These are phyloP conservation scores for Tranzscheliella williamsii DNA, from an alignment of 1,284 basidiomycete species.

Conservation along the genomic window DNA sequence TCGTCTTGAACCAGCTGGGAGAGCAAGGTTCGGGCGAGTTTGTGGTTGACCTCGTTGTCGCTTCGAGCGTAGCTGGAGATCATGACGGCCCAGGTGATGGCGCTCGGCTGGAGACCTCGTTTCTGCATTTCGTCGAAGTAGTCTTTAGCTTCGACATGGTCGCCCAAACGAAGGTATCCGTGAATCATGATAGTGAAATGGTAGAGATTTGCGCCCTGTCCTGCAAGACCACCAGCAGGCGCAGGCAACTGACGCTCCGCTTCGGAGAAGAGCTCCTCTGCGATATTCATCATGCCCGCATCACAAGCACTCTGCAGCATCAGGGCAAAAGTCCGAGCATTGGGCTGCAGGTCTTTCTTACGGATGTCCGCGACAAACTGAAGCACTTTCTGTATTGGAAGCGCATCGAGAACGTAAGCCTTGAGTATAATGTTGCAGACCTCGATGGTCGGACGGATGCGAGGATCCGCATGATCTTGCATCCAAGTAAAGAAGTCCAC, in stretches of 20 bases:
- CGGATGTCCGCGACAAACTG: constrained; percentile 70
- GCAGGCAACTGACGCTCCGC: constrained; percentile 31
- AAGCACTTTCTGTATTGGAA: constrained; percentile 73
- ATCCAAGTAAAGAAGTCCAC: constrained; percentile 75
- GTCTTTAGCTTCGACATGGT: constrained; percentile 69
- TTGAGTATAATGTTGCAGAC: constrained; percentile 73
- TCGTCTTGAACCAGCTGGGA: constrained; percentile 30
- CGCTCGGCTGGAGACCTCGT: constrained; percentile 72
- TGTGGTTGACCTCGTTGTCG: constrained; percentile 39
- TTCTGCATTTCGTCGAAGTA: constrained; percentile 76
- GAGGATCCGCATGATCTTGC: constrained; percentile 11
- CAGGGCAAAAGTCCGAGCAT: constrained; percentile 73
- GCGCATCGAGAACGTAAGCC: constrained; percentile 78
- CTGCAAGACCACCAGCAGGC: constrained; percentile 4
- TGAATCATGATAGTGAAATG: constrained; percentile 83
- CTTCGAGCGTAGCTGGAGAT: constrained; percentile 43
- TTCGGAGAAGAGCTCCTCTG: constrained; percentile 68
- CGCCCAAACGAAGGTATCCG: constrained; percentile 71
- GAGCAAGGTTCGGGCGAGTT: constrained; percentile 41
- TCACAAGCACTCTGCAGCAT: constrained; percentile 84
- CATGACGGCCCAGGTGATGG: constrained; percentile 75
- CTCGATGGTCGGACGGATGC: constrained; percentile 37
- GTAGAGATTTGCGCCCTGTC: constrained; percentile 64
- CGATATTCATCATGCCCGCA: constrained; percentile 70
- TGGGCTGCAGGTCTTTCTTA: constrained; percentile 66